phyloP scores from a whole-genome alignment of 2,329 filamentous ascomycete species.

The Aspergillus sojae region DNA sequence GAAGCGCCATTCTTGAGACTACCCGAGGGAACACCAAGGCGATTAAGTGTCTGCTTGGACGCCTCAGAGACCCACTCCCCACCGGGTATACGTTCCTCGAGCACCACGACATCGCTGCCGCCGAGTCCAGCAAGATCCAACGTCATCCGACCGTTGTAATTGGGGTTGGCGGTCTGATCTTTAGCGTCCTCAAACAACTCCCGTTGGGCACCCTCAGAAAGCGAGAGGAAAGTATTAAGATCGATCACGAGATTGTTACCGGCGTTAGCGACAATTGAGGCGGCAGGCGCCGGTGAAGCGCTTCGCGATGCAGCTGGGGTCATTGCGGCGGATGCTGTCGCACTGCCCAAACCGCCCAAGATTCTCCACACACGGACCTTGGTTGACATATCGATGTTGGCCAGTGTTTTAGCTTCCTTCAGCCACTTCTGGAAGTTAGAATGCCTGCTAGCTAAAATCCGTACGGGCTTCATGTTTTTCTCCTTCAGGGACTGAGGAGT shows the following conservation, averaged over 20 bases:
- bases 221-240: slow-evolving; percentile 62
- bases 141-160: slow-evolving; percentile 74
- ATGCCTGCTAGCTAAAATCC: slow-evolving; percentile 71
- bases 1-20: slow-evolving; percentile 35
- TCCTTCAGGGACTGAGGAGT: slow-evolving; percentile 64
- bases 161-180: slow-evolving; percentile 72
- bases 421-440: slow-evolving; percentile 75
- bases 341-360: slow-evolving; percentile 46
- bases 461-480: slow-evolving; percentile 62
- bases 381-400: slow-evolving; percentile 67
- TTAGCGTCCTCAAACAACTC: slow-evolving; percentile 63
- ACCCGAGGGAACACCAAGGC: slow-evolving; percentile 53
- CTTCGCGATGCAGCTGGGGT: slow-evolving; percentile 49
- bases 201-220: slow-evolving; percentile 66
- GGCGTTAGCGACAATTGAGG: slow-evolving; percentile 44
- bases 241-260: slow-evolving; percentile 62
- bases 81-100: slow-evolving; percentile 69
- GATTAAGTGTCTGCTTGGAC: slow-evolving; percentile 46
- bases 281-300: slow-evolving; percentile 47
- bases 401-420: slow-evolving; percentile 68
- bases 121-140: slow-evolving; percentile 68
- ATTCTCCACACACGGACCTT: slow-evolving; percentile 80
- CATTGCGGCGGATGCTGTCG: slow-evolving; percentile 46
- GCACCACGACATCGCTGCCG: slow-evolving; percentile 74
- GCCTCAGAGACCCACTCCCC: slow-evolving; percentile 60